phyloP scores from a whole-genome alignment of 495 filamentous ascomycete species.

The Lentithecium fluviatile region DNA sequence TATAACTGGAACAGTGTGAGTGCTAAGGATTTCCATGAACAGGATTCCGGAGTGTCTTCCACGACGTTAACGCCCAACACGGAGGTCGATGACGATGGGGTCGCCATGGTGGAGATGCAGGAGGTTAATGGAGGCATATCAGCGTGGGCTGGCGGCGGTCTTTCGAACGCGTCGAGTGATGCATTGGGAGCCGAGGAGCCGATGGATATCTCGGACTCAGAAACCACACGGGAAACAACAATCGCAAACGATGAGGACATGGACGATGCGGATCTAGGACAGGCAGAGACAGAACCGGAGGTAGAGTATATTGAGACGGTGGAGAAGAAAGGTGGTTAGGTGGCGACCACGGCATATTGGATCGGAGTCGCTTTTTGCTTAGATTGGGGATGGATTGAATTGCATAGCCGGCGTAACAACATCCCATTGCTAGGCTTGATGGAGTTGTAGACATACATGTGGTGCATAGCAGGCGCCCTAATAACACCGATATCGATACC shows the following conservation, averaged over 20 bases:
- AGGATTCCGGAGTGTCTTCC: conserved; percentile 14
- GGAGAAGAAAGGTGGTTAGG: conserved; percentile 21
- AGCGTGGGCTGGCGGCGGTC: conserved; percentile 10
- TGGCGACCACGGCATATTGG: not conserved
- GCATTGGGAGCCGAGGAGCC: conserved; percentile 7
- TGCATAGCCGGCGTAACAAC: no score
- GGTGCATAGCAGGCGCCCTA: no score
- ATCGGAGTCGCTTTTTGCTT: no score
- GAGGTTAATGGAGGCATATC: conserved; percentile 20
- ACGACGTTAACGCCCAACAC: conserved; percentile 33
- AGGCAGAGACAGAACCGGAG: conserved; percentile 6
- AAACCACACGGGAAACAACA: not conserved
- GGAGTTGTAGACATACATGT: no score
- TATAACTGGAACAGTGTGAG: conserved; percentile 5
- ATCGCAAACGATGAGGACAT: conserved; percentile 21
- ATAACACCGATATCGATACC: no score
- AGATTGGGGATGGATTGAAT: no score
- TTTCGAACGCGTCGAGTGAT: conserved; percentile 6
- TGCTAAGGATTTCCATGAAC: conserved; percentile 12
- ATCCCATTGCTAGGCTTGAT: no score
- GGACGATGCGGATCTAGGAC: conserved; percentile 6
- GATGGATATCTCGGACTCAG: conserved; percentile 8
- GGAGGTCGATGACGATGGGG: conserved; percentile 20
- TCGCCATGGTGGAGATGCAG: conserved; percentile 20
- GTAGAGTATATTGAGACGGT: conserved; percentile 25